A percentile compares a stretch with the other conserved stretches of the same genome.
These are phyloP conservation scores for Phytopythium mirpurense DNA, from an alignment of 352 stramenopile species.

Conservation along the genomic window DNA sequence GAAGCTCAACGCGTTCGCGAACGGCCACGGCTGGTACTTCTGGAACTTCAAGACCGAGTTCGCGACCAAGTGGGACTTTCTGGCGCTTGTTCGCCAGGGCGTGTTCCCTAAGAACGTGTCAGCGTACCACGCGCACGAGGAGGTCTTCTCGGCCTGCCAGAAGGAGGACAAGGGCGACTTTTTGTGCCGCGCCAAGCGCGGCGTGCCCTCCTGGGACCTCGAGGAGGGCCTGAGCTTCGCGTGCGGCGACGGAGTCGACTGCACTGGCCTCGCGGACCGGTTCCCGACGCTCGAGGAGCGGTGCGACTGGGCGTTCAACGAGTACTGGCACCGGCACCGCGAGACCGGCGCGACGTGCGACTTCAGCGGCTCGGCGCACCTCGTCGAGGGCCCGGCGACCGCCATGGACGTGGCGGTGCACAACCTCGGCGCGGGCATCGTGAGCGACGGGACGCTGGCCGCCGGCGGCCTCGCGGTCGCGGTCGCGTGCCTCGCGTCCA, in stretches of 20 bases:
- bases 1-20: slow-evolving; percentile 89
- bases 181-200: slow-evolving; percentile 62
- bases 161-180: slow-evolving; percentile 73
- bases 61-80: slow-evolving; percentile 88
- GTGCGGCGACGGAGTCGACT: slow-evolving; percentile 52
- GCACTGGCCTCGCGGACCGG: slow-evolving; percentile 30
- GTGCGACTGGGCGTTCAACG: slow-evolving; percentile 66
- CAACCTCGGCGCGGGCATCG: slow-evolving; percentile 11
- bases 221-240: slow-evolving; percentile 51
- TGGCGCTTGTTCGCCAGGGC: slow-evolving; percentile 56
- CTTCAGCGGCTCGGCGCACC: slow-evolving; percentile 60
- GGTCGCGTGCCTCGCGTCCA: slow-evolving; percentile 1
- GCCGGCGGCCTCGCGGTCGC: slow-evolving; percentile 10
- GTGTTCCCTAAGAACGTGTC: slow-evolving; percentile 75
- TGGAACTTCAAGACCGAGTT: slow-evolving; percentile 95
- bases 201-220: slow-evolving; percentile 47
- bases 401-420: slow-evolving; percentile 3
- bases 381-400: slow-evolving; percentile 21
- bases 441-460: slow-evolving; percentile 11
- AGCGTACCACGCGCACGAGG: slow-evolving; percentile 42
- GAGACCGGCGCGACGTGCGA: slow-evolving; percentile 66
- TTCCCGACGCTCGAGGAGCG: slow-evolving; percentile 56
- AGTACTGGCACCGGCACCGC: slow-evolving; percentile 65
- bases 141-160: slow-evolving; percentile 60
- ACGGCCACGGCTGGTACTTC: slow-evolving; percentile 94